Evolutionary conservation across 139 green algal species (phyloP), one percentile per base, ranked within the genome.

Genomic region (Zygnema cylindricum): DNA sequence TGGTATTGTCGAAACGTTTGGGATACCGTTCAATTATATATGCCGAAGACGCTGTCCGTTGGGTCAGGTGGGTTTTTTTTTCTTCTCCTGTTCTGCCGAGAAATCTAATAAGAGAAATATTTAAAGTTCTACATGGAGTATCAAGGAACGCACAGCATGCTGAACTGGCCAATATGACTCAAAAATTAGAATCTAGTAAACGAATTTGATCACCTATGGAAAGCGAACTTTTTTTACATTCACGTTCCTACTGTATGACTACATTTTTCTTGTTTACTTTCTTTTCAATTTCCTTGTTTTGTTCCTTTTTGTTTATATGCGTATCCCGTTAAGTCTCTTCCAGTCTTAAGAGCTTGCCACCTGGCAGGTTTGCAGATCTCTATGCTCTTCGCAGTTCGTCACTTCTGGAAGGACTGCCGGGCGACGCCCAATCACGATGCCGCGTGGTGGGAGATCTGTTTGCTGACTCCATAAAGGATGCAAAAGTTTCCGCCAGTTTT

Each of bases 401-500:
- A 35, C 69, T 90, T 38, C 69, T 90, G 25, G 33, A 41, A 1
- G 77, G 35, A 23, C 49, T 90, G 36, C 86, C 86, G n/a, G 33
- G 32, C 23, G 35, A 32, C 36, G 42, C 79, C 3, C 82, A 16
- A 3, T 2, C 32, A 25, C 32, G 32, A n/a, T 90, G 82, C 69
- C 33, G 33, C 11, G 79, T 90, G 22, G 79, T 90, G 16, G 86
- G 86, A 41, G 86, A 90, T 38, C 79, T 90, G 36, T 89, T 90
- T 54, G 38, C 41, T 16, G 82, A 90, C 43, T 76, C 86, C 30
- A 81, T 89, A 7, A 33, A 2, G 76, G 41, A 83, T n/a, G 76
- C 30, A 33, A n/a, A n/a, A n/a, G n/a, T n/a, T 36, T 2, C 36
- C n/a, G n/a, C n/a, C n/a, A n/a, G n/a, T n/a, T n/a, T n/a, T n/a